Evolutionary conservation across 2,329 filamentous ascomycete genomes (phyloP).

Genomic region (Epichloe hybrida): DNA sequence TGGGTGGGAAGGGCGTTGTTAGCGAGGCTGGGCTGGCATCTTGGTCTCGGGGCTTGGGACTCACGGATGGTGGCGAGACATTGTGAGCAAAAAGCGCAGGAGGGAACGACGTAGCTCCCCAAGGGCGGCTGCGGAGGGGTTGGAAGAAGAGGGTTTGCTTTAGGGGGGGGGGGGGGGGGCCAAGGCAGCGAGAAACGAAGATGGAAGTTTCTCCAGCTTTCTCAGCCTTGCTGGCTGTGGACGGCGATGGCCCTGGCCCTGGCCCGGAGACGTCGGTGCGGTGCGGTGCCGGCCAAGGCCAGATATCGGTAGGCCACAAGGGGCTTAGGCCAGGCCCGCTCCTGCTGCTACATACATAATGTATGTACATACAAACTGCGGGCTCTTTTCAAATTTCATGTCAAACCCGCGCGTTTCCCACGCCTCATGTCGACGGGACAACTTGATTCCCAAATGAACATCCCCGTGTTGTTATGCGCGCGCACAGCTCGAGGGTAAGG

Average conservation of each 20-base stretch:
- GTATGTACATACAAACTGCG: too few species aligned
- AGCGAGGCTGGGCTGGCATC: not conserved
- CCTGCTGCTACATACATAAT: too few species aligned
- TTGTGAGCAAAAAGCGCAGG: constrained; percentile 21
- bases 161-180: too few species aligned
- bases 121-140: too few species aligned
- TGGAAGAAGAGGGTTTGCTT: not conserved
- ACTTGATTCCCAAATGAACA: not conserved
- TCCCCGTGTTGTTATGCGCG: not conserved
- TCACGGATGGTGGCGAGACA: constrained; percentile 92
- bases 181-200: not conserved
- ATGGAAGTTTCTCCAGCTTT: constrained; percentile 18
- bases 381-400: too few species aligned
- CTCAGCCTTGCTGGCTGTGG: constrained; percentile 26
- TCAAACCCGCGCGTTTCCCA: too few species aligned
- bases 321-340: not conserved
- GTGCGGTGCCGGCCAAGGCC: not conserved
- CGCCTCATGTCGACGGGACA: not conserved
- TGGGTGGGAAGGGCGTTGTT: constrained; percentile 24
- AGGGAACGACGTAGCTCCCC: not conserved
- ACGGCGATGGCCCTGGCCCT: not conserved
- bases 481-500: not conserved
- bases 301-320: not conserved
- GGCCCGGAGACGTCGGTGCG: not conserved
- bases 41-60: constrained; percentile 17